Conservation (phyloP, 179 eudicot genomes). For the Heliamphora pulchella region DNA sequence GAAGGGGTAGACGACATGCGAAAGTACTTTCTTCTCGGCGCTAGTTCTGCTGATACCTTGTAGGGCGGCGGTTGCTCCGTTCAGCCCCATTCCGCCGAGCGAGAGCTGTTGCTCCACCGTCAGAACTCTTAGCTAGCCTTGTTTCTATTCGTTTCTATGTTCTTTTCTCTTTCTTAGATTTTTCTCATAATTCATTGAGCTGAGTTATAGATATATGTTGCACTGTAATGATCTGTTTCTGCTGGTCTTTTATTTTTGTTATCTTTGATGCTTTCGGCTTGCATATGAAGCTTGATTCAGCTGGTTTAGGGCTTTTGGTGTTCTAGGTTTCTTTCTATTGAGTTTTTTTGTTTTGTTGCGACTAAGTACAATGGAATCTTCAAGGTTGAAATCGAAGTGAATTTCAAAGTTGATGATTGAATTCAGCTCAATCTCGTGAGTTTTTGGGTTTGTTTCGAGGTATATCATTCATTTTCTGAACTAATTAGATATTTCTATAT, state of each 20-base stretch:
- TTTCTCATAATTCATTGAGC: no score
- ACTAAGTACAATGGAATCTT: not conserved
- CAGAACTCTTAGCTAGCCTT: conserved; percentile 73
- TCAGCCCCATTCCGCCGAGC: conserved; percentile 66
- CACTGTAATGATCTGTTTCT: not conserved
- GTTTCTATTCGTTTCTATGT: conserved; percentile 22
- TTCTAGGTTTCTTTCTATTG: not conserved
- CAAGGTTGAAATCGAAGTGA: not conserved
- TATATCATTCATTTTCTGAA: not conserved
- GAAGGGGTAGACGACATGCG: conserved; percentile 39
- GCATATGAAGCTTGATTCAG: not conserved
- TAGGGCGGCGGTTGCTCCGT: conserved; percentile 68
- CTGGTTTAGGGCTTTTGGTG: conserved; percentile 10
- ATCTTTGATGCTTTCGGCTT: not conserved
- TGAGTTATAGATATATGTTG: no score
- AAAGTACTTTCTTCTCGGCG: conserved; percentile 73
- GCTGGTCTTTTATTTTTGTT: not conserved
- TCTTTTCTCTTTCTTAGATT: no score
- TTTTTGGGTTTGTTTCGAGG: not conserved
- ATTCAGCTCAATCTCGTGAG: conserved; percentile 8
- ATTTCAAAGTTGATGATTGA: not conserved
- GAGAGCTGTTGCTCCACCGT: conserved; percentile 72
- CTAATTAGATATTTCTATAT: not conserved
- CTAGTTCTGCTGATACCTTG: conserved; percentile 86
- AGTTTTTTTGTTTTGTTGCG: not conserved